Evolutionary conservation across 2,329 filamentous ascomycete genomes (phyloP), one percentile per base, ranked within the genome.

Genomic region (Verticillium nonalfalfae): DNA sequence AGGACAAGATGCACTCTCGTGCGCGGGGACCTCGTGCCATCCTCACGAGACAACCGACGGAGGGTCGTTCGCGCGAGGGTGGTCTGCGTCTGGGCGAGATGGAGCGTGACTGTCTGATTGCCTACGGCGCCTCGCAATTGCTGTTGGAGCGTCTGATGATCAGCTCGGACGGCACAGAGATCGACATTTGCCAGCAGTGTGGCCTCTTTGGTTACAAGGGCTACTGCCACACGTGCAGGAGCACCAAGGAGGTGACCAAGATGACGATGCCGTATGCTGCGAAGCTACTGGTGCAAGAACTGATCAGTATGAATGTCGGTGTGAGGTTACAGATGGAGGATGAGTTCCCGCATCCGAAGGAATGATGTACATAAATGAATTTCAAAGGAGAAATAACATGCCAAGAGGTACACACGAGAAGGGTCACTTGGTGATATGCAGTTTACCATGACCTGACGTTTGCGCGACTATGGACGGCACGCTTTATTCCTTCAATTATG

Each of bases 1-100:
- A 98, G 75, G 95, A 99, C 74, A 99, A 99, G 79, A 98, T 99
- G 95, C 95, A 99, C 78, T 94, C 91, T 36, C 91, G 95, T 64
- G 88, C 94, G 2, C 89, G 92, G 14, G 96, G 96, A 0, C 96
- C 95, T 0, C 85, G 91, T 13, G 94, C 94, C 33, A 95, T 97
- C 66, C 82, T 99, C 33, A 99, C 95, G 1, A 88, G 95, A 10
- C 95, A 99, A 74, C 95, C 95, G 0, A 99, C 94, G 0, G 95
- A 99, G 79, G 95, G 95, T 81, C 87, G 95, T 69, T 96, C 93
- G 9, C 82, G 94, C 61, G 91, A 96, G 66, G 95, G 95, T 75
- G 95, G 95, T 74, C 81, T 99, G 54, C 89, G 95, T 73, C 80
- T 99, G 56, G 95, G 96, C 72, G 95, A 99, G 78, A 99, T 99